A percentile compares a stretch with the other conserved stretches of the same genome.
Conservation (phyloP, 495 filamentous ascomycete species). For the Tetracladium marchalianum region DNA sequence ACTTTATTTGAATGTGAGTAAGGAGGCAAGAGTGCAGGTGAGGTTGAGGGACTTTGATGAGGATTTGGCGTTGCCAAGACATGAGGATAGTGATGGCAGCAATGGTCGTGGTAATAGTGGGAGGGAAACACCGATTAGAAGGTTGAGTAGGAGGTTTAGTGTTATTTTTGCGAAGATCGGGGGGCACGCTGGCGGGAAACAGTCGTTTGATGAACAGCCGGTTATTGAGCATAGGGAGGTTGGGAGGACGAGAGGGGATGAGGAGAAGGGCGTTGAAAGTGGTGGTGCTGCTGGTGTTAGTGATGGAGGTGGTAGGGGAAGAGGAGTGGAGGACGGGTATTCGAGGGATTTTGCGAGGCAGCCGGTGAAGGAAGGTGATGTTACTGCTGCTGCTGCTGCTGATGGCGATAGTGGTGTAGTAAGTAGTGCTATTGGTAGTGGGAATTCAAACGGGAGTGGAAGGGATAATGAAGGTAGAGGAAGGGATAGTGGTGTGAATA, state of each 20-base stretch:
- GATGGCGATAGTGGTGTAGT: no score
- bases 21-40: slow-evolving; percentile 49
- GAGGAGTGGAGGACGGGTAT: not conserved
- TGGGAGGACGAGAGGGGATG: not conserved
- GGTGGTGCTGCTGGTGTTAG: not conserved
- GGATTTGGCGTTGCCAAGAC: not conserved
- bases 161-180: slow-evolving; percentile 7
- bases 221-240: slow-evolving; percentile 11
- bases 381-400: not conserved
- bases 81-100: not conserved
- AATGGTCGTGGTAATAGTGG: not conserved
- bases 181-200: not conserved
- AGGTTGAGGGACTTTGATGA: slow-evolving; percentile 29
- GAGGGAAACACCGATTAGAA: not conserved
- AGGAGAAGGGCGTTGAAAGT: not conserved
- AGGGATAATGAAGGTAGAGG: no score
- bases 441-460: no score
- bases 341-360: not conserved
- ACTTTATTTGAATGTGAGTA: slow-evolving; percentile 45
- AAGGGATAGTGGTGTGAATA: no score
- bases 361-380: not conserved
- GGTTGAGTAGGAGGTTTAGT: slow-evolving; percentile 9
- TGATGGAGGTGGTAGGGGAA: not conserved
- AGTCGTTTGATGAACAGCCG: slow-evolving; percentile 5
- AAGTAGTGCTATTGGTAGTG: no score